Evolutionary conservation across 2,329 filamentous ascomycete species (phyloP), one percentile per base, ranked within the genome.

Genomic region (Blastomyces parvus): DNA sequence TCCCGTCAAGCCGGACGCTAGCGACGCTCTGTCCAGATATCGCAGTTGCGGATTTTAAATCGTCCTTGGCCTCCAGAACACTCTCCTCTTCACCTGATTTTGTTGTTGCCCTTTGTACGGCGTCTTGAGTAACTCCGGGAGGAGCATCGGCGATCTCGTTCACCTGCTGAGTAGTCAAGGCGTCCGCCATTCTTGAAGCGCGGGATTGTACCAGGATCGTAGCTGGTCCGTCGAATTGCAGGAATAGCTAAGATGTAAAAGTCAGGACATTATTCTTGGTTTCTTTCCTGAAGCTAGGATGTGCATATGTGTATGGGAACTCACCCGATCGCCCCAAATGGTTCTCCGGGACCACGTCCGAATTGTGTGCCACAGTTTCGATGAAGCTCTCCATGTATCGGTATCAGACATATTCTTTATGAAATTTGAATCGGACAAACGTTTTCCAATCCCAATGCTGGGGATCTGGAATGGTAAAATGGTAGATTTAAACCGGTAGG

Each of bases 141-240:
- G 91, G 88, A 6, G 86, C 81, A 71, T 92, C 88, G 0, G 93
- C 93, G 65, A 97, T 89, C 77, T 97, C 94, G 68, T 96, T 92
- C 63, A 97, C 84, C 68, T 99, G 88, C 59, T 87, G 84, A 36
- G 83, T 81, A 4, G 87, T 90, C 67, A 99, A 80, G 2, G 89
- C 84, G 67, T 99, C 93, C 61, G 85, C 86, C 53, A 96, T 79
- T 19, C 88, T 83, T 27, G 90, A 85, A 17, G 87, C 91, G n/a
- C 93, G 86, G 61, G 91, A 95, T 67, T 96, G 95, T 70, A 99
- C 80, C 53, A 97, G 82, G 59, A 99, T 84, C 1, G 89, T 97
- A 6, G 84, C 85, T 1, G 94, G 94, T 0, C 94, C 94, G 63
- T 87, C 84, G 73, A 99, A 97, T 71, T 90, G 89, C 40, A 99